Base-by-base conservation (phyloP, 2,329 filamentous ascomycete genomes). In the Cytospora piceae region DNA sequence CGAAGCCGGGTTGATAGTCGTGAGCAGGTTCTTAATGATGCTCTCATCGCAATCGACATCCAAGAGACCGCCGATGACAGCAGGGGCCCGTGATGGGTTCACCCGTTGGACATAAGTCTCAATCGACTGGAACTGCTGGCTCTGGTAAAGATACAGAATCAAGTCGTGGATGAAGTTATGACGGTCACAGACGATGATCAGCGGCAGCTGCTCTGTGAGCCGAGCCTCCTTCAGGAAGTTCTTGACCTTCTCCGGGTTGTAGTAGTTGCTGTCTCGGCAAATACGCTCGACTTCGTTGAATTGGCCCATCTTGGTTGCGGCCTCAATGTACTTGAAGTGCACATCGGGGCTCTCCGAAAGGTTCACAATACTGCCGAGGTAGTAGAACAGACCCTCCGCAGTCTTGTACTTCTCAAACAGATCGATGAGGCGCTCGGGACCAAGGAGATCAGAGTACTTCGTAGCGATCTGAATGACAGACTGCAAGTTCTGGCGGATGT, bases 271-370 rank as follows among this genome's bases (percentile, higher is more conserved):
- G 77, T 99, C 95, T 68, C 96, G 89, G 82, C 94, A 98, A 74
- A 99, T 94, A 63, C 95, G 91, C 84, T 99, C 94, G 24, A 99
- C 95, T 75, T 99, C 95, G 71, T 92, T 94, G 74, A 97, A 87
- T 79, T 99, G 94, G 34, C 90, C 89, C 87, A 97, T 96, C 75
- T 89, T 91, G 29, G 94, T 97, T 37, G 96, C 95, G 64, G 95
- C 93, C 80, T 99, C 94, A 67, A 99, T 97, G 79, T 99, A 99
- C 84, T 99, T 99, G 88, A 97, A 99, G 76, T 95, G 91, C 34
- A 99, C 95, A 75, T 99, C 95, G 27, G 91, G 85, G 73, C 98
- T 95, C 77, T 98, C 93, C 65, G 92, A 96, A 57, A 99, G 83
- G 77, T 99, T 99, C 79, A 99, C 94, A 72, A 99, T 96, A 76